Evolutionary conservation across 345 rosid species (phyloP).

Genomic region (Ailanthus altissimus): DNA sequence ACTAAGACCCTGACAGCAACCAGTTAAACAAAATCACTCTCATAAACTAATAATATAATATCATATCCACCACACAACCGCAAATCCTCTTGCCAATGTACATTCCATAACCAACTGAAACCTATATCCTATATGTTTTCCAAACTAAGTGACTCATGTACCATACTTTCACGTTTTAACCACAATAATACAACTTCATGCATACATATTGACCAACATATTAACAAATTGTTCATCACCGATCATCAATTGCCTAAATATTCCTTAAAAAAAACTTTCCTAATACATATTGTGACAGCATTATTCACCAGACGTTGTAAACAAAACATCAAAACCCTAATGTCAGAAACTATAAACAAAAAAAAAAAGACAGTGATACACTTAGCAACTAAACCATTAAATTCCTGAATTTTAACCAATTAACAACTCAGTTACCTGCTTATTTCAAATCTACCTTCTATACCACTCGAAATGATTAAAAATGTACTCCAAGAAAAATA

Average conservation of each 20-base stretch:
- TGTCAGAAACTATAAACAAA: not conserved
- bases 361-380: not conserved
- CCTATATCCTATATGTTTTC: not conserved
- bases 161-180: not conserved
- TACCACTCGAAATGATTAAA: not conserved
- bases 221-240: not conserved
- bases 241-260: not conserved
- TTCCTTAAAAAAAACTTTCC: not conserved
- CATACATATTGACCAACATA: not conserved
- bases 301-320: not conserved
- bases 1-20: not conserved
- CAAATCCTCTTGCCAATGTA: not conserved
- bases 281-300: not conserved
- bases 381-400: not conserved
- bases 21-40: not conserved
- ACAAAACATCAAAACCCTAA: not conserved
- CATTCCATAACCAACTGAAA: not conserved
- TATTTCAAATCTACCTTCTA: not conserved
- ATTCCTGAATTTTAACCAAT: not conserved
- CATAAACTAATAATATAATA: not conserved
- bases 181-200: not conserved
- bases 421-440: not conserved
- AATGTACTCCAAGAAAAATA: constrained; percentile 5
- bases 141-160: not conserved
- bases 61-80: not conserved